Evolutionary conservation across 176 grass and related monocot species (phyloP).

Genomic region (Oryza brachyantha): DNA sequence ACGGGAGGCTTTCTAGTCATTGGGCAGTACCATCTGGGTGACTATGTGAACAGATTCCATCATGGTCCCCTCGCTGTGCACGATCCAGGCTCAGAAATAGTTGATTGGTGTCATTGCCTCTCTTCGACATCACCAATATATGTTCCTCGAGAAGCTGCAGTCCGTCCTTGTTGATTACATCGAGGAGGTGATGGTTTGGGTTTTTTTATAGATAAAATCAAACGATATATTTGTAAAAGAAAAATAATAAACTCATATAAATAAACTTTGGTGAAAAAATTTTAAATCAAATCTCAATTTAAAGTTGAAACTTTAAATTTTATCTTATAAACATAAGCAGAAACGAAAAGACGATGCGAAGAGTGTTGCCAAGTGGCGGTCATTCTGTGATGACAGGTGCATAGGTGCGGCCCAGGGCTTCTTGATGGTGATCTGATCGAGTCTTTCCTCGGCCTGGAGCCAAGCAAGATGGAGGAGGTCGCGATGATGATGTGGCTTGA

Average conservation of each 20-base stretch:
- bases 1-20: constrained; percentile 50
- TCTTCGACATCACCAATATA: not conserved
- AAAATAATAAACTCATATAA: no score
- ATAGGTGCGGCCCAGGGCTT: constrained; percentile 36
- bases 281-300: no score
- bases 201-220: no score
- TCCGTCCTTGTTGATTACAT: constrained; percentile 41
- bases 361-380: constrained; percentile 36
- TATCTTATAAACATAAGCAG: no score
- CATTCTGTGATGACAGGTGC: constrained; percentile 32
- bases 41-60: constrained; percentile 56
- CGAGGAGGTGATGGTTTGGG: no score
- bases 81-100: constrained; percentile 41
- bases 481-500: constrained; percentile 29
- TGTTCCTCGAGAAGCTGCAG: constrained; percentile 54
- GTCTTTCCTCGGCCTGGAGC: constrained; percentile 51
- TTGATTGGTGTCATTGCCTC: constrained; percentile 27
- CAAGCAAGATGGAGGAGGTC: constrained; percentile 47
- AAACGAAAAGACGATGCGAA: no score
- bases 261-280: no score
- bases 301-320: no score
- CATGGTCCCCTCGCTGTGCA: constrained; percentile 55
- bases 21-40: constrained; percentile 64
- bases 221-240: no score
- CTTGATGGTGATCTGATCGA: constrained; percentile 60